Conservation (phyloP, 306 rosid genomes). For the Urtica urens region DNA sequence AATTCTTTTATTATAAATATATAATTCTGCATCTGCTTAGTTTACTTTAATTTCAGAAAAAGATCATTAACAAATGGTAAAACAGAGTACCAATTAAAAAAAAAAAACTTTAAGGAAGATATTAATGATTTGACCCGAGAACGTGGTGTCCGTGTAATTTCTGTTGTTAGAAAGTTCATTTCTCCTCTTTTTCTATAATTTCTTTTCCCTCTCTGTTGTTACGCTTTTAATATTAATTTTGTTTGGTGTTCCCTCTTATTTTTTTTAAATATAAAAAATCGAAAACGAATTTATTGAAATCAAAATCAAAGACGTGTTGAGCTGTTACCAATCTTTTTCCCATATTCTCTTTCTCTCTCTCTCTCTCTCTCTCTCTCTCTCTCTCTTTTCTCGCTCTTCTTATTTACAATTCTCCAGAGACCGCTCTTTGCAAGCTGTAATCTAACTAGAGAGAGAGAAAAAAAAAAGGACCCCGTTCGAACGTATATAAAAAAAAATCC, state of each 20-base stretch:
- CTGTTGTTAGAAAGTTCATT: constrained; percentile 7
- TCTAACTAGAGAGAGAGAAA: constrained; percentile 34
- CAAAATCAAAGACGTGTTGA: constrained; percentile 64
- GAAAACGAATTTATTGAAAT: constrained; percentile 9
- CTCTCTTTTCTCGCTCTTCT: too few relatives aligned
- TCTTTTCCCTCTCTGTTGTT: background rate
- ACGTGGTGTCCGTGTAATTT: constrained; percentile 28
- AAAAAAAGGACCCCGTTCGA: too few relatives aligned
- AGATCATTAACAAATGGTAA: too few relatives aligned
- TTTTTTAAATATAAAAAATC: background rate
- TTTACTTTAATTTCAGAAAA: too few relatives aligned
- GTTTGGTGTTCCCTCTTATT: background rate
- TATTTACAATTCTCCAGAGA: constrained; percentile 9
- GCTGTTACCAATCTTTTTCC: constrained; percentile 41
- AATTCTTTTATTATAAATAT: too few relatives aligned
- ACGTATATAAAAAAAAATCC: constrained; percentile 24
- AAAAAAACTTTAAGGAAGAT: background rate
- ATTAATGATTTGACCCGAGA: constrained; percentile 9
- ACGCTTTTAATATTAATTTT: background rate
- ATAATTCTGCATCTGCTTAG: too few relatives aligned
- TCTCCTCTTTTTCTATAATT: background rate
- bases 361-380: background rate
- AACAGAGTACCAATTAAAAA: background rate
- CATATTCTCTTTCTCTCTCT: constrained; percentile 14
- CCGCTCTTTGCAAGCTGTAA: constrained; percentile 45